These are phyloP conservation scores for Nicotiana obtusifolia DNA, from an alignment of 257 asterid species.

Conservation along the genomic window DNA sequence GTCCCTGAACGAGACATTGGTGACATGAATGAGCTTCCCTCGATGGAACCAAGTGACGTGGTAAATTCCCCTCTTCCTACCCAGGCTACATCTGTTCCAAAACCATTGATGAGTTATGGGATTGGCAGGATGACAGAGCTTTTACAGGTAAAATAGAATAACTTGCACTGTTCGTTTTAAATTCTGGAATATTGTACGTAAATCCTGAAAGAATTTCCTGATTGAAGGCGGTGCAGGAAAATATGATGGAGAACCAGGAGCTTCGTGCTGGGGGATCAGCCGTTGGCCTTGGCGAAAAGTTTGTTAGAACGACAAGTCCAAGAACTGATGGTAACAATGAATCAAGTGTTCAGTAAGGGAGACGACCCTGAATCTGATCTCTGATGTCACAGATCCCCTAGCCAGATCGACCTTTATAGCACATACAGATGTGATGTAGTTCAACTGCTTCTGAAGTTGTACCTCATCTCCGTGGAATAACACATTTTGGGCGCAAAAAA, in stretches of 20 bases:
- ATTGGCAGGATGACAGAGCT: slow-evolving; percentile 93
- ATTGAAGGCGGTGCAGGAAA: slow-evolving; percentile 78
- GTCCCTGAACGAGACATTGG: slow-evolving; percentile 25
- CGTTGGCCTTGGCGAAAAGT: not conserved
- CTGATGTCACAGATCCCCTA: not conserved
- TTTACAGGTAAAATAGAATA: slow-evolving; percentile 45
- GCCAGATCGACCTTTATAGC: not conserved
- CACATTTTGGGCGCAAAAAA: not conserved
- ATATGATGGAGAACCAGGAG: slow-evolving; percentile 41
- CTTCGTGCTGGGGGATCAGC: slow-evolving; percentile 8
- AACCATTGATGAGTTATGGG: slow-evolving; percentile 42
- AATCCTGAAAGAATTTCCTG: slow-evolving; percentile 14
- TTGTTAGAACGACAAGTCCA: slow-evolving; percentile 11
- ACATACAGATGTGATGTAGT: not conserved
- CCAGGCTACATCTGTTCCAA: slow-evolving; percentile 27
- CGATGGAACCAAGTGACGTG: slow-evolving; percentile 20
- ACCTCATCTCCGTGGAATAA: not conserved
- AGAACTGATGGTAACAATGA: slow-evolving; percentile 16
- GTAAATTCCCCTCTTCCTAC: not conserved
- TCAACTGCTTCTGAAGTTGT: slow-evolving; percentile 5
- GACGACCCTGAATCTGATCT: not conserved
- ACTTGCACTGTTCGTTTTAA: not conserved
- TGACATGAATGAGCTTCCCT: slow-evolving; percentile 19
- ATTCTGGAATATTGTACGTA: not conserved
- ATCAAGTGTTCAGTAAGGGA: not conserved